Evolutionary conservation across 148 eudicot species (phyloP).

Genomic region (Silene latifolia): DNA sequence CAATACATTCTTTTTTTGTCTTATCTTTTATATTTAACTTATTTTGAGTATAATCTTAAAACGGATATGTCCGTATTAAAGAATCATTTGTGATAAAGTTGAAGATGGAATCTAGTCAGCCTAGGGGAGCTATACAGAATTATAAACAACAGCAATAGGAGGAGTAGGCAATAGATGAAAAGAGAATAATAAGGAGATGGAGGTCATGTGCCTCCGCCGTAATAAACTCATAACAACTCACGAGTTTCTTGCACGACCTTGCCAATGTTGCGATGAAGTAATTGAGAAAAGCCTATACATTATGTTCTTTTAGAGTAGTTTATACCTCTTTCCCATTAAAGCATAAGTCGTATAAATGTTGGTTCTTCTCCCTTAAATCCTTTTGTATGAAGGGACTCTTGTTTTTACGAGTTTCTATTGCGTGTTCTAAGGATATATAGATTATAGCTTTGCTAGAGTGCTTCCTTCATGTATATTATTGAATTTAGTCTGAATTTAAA

Average conservation of each 20-base stretch:
- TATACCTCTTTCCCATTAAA: background rate
- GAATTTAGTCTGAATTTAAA: too few relatives aligned
- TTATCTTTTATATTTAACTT: too few relatives aligned
- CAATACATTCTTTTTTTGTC: too few relatives aligned
- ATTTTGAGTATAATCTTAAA: too few relatives aligned
- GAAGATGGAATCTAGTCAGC: too few relatives aligned
- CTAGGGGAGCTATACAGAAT: too few relatives aligned
- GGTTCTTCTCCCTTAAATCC: background rate
- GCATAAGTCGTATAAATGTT: background rate
- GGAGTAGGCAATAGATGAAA: too few relatives aligned
- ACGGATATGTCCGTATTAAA: too few relatives aligned
- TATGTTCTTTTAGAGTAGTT: background rate
- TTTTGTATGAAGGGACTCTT: background rate
- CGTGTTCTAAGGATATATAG: background rate
- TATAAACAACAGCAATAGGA: too few relatives aligned
- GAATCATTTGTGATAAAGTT: too few relatives aligned
- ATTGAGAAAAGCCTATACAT: background rate
- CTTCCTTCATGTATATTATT: too few relatives aligned
- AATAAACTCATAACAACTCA: slow-evolving; percentile 12
- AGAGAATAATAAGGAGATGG: slow-evolving; percentile 15
- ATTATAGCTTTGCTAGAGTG: too few relatives aligned
- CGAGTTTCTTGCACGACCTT: slow-evolving; percentile 17
- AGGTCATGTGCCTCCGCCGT: slow-evolving; percentile 33
- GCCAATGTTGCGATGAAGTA: background rate
- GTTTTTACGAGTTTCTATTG: background rate